Percentiles rank a stretch among this genome's conserved stretches.
These are phyloP conservation scores for Tubosaeta sp. DNA, from an alignment of 768 basidiomycete genomes.

Conservation along the genomic window DNA sequence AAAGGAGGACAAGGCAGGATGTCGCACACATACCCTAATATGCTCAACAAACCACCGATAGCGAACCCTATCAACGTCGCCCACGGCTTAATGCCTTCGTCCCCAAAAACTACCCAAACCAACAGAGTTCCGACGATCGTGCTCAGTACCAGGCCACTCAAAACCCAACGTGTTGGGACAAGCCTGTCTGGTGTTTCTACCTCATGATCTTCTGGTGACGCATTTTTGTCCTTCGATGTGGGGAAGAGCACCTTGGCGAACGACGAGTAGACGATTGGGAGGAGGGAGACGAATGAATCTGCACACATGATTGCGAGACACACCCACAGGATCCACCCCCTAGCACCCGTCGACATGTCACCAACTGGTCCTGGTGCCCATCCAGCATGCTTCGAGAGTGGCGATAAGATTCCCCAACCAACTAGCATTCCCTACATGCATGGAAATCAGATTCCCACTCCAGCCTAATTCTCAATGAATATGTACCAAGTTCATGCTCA, in stretches of 20 bases:
- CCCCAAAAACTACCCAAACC: slow-evolving; percentile 87
- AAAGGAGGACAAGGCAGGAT: not conserved
- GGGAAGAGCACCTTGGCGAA: slow-evolving; percentile 32
- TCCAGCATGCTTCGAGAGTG: slow-evolving; percentile 71
- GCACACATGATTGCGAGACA: slow-evolving; percentile 95
- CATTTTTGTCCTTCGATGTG: slow-evolving; percentile 24
- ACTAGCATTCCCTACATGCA: slow-evolving; percentile 81
- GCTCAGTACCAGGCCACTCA: slow-evolving; percentile 59
- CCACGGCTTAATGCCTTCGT: slow-evolving; percentile 93
- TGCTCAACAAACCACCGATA: slow-evolving; percentile 77
- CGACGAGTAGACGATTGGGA: slow-evolving; percentile 67
- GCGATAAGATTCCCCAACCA: slow-evolving; percentile 93
- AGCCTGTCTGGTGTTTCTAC: slow-evolving; percentile 74
- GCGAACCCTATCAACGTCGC: slow-evolving; percentile 83
- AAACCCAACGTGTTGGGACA: slow-evolving; percentile 78
- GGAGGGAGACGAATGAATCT: slow-evolving; percentile 81
- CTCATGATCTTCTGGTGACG: slow-evolving; percentile 43
- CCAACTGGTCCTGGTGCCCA: slow-evolving; percentile 95
- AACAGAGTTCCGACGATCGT: slow-evolving; percentile 67
- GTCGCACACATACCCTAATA: slow-evolving; percentile 66
- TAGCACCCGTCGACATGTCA: slow-evolving; percentile 82
- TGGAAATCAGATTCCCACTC: slow-evolving; percentile 1
- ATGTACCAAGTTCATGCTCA: slow-evolving; percentile 84
- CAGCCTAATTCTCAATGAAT: slow-evolving; percentile 14
- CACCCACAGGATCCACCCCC: slow-evolving; percentile 97